Evolutionary conservation across 2,329 filamentous ascomycete species (phyloP).

Genomic region (Cadophora luteo-olivacea): DNA sequence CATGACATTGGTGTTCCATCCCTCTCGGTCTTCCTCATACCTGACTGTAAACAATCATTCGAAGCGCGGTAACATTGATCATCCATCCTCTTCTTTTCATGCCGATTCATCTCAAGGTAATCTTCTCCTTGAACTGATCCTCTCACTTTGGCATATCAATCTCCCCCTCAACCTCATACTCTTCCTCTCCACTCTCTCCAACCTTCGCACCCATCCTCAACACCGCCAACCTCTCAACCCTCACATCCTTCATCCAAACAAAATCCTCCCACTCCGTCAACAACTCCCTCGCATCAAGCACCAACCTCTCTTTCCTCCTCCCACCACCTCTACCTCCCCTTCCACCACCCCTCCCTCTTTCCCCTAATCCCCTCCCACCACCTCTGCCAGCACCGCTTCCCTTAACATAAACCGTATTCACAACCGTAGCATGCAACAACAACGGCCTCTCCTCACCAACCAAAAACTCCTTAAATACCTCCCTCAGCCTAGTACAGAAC

Average conservation of each 20-base stretch:
- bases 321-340: constrained; percentile 44
- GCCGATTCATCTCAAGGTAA: too few species aligned
- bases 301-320: constrained; percentile 39
- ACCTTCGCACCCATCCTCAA: constrained; percentile 87
- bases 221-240: constrained; percentile 75
- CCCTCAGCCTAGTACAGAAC: constrained; percentile 64
- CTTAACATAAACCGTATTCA: constrained; percentile 81
- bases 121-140: background rate
- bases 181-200: constrained; percentile 36
- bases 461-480: constrained; percentile 64
- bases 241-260: constrained; percentile 73
- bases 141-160: constrained; percentile 33
- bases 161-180: constrained; percentile 41
- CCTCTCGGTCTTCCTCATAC: background rate
- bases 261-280: constrained; percentile 67
- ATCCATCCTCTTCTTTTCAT: too few species aligned
- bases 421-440: constrained; percentile 81
- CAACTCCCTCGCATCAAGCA: constrained; percentile 61
- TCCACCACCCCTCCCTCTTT: constrained; percentile 45
- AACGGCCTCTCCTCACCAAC: constrained; percentile 66
- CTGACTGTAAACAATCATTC: background rate
- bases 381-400: constrained; percentile 37
- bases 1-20: background rate
- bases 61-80: too few species aligned
- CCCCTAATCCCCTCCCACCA: constrained; percentile 35